Conservation (phyloP, 2,329 filamentous ascomycete genomes). For the Neonectria punicea region DNA sequence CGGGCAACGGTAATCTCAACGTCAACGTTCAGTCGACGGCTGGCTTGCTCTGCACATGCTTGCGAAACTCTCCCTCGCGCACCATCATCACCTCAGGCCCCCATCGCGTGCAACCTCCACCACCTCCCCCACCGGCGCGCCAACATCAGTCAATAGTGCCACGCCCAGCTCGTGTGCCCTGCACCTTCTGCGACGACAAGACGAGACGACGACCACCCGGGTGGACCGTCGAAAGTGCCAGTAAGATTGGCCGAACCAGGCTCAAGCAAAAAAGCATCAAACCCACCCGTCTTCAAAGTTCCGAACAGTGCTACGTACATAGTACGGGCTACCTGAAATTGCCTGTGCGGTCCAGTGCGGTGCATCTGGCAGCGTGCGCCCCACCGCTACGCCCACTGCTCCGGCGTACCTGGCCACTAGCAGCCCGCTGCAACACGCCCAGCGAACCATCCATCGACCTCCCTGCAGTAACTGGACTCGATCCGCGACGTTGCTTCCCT, state of each 20-base stretch:
- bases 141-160: constrained; percentile 10
- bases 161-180: constrained; percentile 8
- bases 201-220: constrained; percentile 7
- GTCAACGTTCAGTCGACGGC: constrained; percentile 4
- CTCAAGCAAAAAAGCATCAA: constrained; percentile 11
- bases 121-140: constrained; percentile 1
- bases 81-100: constrained; percentile 18
- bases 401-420: constrained; percentile 27
- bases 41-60: constrained; percentile 1
- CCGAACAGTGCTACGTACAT: background rate
- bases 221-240: constrained; percentile 19
- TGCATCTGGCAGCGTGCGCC: constrained; percentile 20
- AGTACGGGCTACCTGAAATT: constrained; percentile 4
- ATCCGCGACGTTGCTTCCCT: constrained; percentile 44
- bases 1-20: background rate
- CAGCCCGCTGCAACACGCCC: background rate
- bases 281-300: background rate
- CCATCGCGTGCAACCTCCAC: background rate
- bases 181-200: constrained; percentile 4
- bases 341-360: background rate
- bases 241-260: constrained; percentile 26
- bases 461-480: constrained; percentile 40
- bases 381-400: constrained; percentile 24
- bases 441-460: constrained; percentile 37
- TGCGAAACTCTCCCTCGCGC: constrained; percentile 13